phyloP scores from a whole-genome alignment of 306 rosid genomes.

The Hippophae gyantsensis region DNA sequence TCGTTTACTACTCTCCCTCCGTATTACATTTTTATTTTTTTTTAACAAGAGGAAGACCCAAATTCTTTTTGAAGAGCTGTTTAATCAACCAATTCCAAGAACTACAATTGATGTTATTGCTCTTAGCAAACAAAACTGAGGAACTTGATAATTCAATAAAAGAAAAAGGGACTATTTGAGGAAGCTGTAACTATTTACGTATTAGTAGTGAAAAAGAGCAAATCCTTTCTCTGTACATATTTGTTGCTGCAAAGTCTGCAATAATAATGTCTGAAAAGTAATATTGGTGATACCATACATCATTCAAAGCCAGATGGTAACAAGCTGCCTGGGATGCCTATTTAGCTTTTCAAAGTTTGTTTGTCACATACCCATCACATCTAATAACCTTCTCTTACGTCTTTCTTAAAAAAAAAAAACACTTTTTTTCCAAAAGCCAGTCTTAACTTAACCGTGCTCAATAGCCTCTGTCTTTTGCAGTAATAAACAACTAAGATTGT shows the following conservation, averaged over 20 bases:
- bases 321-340: constrained; percentile 32
- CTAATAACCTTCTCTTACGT: neutral
- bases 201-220: constrained; percentile 6
- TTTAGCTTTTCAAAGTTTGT: constrained; percentile 10
- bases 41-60: neutral
- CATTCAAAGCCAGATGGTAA: constrained; percentile 30
- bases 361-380: constrained; percentile 4
- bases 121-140: too few species aligned
- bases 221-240: constrained; percentile 21
- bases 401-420: neutral
- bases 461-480: constrained; percentile 1
- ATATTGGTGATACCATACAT: constrained; percentile 13
- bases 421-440: neutral
- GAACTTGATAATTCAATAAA: neutral
- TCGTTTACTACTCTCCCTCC: too few species aligned
- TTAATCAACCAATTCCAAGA: neutral
- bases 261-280: too few species aligned
- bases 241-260: neutral
- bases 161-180: neutral
- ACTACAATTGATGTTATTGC: neutral
- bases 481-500: constrained; percentile 15
- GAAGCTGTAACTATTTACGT: constrained; percentile 8
- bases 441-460: constrained; percentile 8
- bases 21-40: too few species aligned
- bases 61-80: neutral